Conservation (phyloP, 2,329 filamentous ascomycete species). For the Aspergillus flavus region DNA sequence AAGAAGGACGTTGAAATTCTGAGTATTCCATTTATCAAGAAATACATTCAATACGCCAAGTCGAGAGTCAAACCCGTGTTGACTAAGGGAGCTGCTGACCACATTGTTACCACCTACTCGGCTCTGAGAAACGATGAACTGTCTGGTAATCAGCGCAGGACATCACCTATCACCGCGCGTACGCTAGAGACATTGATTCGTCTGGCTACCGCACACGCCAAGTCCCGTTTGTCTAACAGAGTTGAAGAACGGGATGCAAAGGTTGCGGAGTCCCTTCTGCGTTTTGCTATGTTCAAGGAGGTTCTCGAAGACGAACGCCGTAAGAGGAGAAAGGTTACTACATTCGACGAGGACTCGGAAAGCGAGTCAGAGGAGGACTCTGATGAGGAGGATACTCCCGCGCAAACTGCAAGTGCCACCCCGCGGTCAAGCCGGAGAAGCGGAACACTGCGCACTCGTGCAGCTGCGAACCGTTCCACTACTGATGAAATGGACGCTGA, state of each 20-base stretch:
- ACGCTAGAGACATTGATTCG: constrained; percentile 98
- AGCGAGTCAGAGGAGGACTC: constrained; percentile 44
- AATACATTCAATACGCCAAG: constrained; percentile 99
- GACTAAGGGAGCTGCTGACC: constrained; percentile 87
- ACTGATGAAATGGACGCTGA: constrained; percentile 49
- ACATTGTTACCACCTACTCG: constrained; percentile 89
- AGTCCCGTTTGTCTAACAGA: constrained; percentile 81
- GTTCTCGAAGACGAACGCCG: constrained; percentile 76
- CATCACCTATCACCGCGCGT: constrained; percentile 93
- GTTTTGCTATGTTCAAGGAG: constrained; percentile 97
- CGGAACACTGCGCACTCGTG: constrained; percentile 36
- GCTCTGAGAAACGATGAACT: constrained; percentile 94
- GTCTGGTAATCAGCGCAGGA: constrained; percentile 89
- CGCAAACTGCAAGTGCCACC: constrained; percentile 32
- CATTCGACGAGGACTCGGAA: constrained; percentile 63
- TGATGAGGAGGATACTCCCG: constrained; percentile 29
- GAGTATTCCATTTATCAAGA: constrained; percentile 98
- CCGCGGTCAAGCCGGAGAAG: constrained; percentile 36
- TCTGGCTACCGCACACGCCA: constrained; percentile 93
- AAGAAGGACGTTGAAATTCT: constrained; percentile 82
- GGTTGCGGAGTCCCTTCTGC: constrained; percentile 83
- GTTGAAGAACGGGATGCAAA: constrained; percentile 89
- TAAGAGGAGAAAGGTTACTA: constrained; percentile 78
- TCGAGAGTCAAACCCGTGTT: constrained; percentile 84
- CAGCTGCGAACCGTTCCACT: constrained; percentile 39